A percentile compares a stretch with the other conserved stretches of the same genome.
These are phyloP conservation scores for Dryadomyces sulphureus DNA, from an alignment of 2,329 filamentous ascomycete species.

Conservation along the genomic window DNA sequence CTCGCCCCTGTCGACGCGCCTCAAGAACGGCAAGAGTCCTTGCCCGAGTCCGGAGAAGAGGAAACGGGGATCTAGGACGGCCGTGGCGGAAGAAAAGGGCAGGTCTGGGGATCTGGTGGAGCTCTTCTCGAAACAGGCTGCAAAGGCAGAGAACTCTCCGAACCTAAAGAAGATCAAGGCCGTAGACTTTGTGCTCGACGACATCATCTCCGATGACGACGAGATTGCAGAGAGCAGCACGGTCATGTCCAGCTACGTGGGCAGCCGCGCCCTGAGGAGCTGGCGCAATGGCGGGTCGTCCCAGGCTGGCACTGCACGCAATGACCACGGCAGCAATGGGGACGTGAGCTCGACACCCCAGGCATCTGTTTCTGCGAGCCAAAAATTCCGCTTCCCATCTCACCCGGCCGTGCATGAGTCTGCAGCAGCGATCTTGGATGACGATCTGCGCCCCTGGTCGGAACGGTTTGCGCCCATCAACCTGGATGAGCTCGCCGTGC, in stretches of 20 bases:
- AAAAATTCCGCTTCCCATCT: conserved; percentile 1
- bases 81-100: conserved; percentile 29
- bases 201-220: conserved; percentile 47
- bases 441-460: conserved; percentile 66
- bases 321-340: conserved; percentile 11
- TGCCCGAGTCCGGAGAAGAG: conserved; percentile 32
- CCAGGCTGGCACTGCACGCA: too few species aligned
- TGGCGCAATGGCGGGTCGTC: too few species aligned
- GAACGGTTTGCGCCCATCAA: conserved; percentile 65
- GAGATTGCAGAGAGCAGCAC: conserved; percentile 36
- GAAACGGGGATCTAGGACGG: conserved; percentile 15
- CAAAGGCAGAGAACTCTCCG: conserved; percentile 25
- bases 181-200: conserved; percentile 21
- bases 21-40: conserved; percentile 18
- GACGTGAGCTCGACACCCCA: conserved; percentile 18
- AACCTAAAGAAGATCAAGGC: conserved; percentile 8
- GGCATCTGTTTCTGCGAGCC: background rate
- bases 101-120: conserved; percentile 42
- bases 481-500: conserved; percentile 76
- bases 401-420: background rate
- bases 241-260: conserved; percentile 37
- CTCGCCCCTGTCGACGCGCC: conserved; percentile 6
- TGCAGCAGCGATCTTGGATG: conserved; percentile 16
- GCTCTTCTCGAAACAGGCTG: conserved; percentile 47
- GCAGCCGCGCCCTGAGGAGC: conserved; percentile 40